A percentile compares a stretch with the other conserved stretches of the same genome.
These are phyloP conservation scores for Blastobotrys persicus DNA, from an alignment of 1,139 yeast species.

Conservation along the genomic window DNA sequence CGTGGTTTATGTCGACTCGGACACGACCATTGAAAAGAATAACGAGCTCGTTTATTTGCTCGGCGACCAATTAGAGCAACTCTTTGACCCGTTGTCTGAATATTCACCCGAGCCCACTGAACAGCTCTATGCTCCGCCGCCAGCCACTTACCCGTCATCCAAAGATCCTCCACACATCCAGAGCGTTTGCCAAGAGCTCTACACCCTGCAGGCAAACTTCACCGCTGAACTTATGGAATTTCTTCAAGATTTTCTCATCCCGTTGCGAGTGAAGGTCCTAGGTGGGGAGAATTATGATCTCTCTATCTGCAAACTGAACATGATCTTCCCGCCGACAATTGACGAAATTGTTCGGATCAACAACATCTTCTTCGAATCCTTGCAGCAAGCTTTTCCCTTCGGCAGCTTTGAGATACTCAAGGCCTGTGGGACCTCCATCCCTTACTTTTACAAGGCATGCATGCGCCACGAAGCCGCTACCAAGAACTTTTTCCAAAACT, in stretches of 20 bases:
- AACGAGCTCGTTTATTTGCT: conserved; percentile 69
- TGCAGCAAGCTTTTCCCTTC: conserved; percentile 60
- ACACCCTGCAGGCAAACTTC: conserved; percentile 67
- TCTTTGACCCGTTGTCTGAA: conserved; percentile 85
- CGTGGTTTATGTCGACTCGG: conserved; percentile 63
- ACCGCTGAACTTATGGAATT: conserved; percentile 70
- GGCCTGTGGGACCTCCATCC: conserved; percentile 77
- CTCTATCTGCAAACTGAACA: conserved; percentile 63
- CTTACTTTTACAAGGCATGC: conserved; percentile 88
- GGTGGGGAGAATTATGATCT: conserved; percentile 44
- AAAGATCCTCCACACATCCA: conserved; percentile 27
- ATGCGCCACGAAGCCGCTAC: conserved; percentile 93
- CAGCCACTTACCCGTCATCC: conserved; percentile 3
- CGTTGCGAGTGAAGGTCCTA: conserved; percentile 68
- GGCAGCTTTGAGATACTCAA: conserved; percentile 74
- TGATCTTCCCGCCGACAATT: conserved; percentile 88
- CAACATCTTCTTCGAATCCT: conserved; percentile 74
- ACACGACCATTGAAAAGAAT: conserved; percentile 56
- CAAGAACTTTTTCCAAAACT: conserved; percentile 49
- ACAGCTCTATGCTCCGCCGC: conserved; percentile 57
- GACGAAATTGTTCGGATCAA: conserved; percentile 90
- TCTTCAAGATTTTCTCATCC: conserved; percentile 74
- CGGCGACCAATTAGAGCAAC: conserved; percentile 82
- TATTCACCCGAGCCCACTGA: conserved; percentile 89
- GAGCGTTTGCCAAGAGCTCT: conserved; percentile 63